These are phyloP conservation scores for Chaetomium sp. DNA, from an alignment of 2,329 filamentous ascomycete species.

Conservation along the genomic window DNA sequence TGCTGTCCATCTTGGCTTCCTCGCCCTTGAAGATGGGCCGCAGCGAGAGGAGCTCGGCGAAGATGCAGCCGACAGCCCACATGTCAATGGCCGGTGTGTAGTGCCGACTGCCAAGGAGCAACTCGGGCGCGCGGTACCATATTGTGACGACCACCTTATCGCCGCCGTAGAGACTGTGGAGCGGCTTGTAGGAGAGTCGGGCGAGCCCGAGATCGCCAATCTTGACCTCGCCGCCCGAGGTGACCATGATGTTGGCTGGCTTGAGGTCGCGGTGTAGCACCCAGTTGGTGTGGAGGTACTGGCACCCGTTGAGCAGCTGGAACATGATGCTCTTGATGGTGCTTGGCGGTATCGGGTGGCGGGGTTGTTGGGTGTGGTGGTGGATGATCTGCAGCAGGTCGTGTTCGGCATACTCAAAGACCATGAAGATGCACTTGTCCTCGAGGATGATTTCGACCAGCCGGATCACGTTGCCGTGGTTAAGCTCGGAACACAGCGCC, in stretches of 20 bases:
- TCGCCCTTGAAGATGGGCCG: constrained; percentile 98
- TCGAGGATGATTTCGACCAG: constrained; percentile 95
- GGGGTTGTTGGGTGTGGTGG: constrained; percentile 87
- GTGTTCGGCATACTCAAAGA: constrained; percentile 98
- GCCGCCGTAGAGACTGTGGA: constrained; percentile 87
- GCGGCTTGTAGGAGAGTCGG: constrained; percentile 88
- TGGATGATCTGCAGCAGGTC: constrained; percentile 97
- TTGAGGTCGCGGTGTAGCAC: constrained; percentile 96
- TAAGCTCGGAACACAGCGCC: constrained; percentile 91
- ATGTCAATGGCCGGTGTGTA: constrained; percentile 97
- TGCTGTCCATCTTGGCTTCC: constrained; percentile 97
- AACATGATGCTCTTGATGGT: constrained; percentile 95
- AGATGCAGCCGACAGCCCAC: constrained; percentile 98
- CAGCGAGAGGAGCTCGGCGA: constrained; percentile 87
- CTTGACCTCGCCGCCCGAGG: constrained; percentile 83
- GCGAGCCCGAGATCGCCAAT: constrained; percentile 94
- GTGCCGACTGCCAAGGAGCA: constrained; percentile 88
- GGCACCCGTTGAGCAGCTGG: constrained; percentile 89
- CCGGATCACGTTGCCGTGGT: constrained; percentile 84
- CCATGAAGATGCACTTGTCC: constrained; percentile 99
- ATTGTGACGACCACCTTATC: constrained; percentile 99
- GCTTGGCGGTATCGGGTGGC: constrained; percentile 82
- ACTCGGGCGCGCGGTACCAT: constrained; percentile 95
- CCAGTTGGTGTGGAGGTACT: constrained; percentile 96
- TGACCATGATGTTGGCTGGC: constrained; percentile 98